Evolutionary conservation across 2,329 filamentous ascomycete genomes (phyloP).

Genomic region (Penicillium aurantiogriseum): DNA sequence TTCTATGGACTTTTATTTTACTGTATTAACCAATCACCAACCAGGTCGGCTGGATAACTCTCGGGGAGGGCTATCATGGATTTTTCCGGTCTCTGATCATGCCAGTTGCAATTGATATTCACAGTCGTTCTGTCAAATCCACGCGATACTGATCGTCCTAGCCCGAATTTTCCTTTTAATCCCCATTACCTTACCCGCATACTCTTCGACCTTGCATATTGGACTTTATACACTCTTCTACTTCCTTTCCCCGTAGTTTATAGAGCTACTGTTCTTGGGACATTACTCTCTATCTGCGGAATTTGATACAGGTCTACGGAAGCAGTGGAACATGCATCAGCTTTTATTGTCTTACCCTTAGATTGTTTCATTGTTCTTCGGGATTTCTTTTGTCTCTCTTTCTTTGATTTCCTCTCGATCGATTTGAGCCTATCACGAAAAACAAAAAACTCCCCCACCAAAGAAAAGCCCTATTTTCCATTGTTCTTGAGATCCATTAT

Average conservation of each 20-base stretch:
- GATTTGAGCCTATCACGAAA: constrained; percentile 5
- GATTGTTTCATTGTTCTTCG: constrained; percentile 28
- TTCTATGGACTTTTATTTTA: constrained; percentile 6
- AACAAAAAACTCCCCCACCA: not conserved
- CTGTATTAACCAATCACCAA: constrained; percentile 20
- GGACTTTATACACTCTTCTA: constrained; percentile 25
- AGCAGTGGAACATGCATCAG: constrained; percentile 50
- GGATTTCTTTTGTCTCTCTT: constrained; percentile 20
- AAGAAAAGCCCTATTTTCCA: not conserved
- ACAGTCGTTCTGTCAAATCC: constrained; percentile 21
- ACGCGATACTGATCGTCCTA: constrained; percentile 22
- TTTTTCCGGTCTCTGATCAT: constrained; percentile 24
- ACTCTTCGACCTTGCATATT: constrained; percentile 22
- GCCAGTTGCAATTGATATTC: constrained; percentile 29
- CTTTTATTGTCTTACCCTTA: constrained; percentile 47
- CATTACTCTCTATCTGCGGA: constrained; percentile 18
- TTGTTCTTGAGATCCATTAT: not conserved
- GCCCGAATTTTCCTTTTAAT: constrained; percentile 28
- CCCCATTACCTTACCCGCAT: constrained; percentile 33
- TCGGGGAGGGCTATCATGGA: constrained; percentile 27
- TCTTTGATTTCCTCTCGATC: constrained; percentile 6
- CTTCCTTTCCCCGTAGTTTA: constrained; percentile 33
- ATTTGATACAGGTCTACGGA: constrained; percentile 41
- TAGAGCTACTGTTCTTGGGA: constrained; percentile 2
- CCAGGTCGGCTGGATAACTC: constrained; percentile 14